Evolutionary conservation across 1,139 yeast species (phyloP), one percentile per base, ranked within the genome.

Genomic region (Saccharomyces hybrid): DNA sequence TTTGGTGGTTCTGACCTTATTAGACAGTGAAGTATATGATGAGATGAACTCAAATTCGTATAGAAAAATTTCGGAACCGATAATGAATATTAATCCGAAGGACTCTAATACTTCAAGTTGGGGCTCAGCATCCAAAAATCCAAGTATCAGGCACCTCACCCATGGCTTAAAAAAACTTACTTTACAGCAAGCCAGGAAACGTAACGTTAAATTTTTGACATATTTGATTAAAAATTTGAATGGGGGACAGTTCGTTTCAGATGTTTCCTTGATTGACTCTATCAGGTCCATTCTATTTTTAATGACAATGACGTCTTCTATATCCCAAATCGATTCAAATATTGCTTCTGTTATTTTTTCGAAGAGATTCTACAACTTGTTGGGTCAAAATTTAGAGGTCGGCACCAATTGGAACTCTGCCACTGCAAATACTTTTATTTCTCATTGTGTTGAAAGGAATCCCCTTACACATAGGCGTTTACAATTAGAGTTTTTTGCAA

Each of bases 401-500:
- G 62, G 61, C 13, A 58, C 52, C 46, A 53, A 53, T 34, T 63
- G 62, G 59, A 55, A 56, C 3, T 34, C 60, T n/a, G 52, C 55
- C 14, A 54, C 59, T 4, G 7, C 44, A 9, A 67, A 63, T 50
- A 51, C 61, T 5, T 54, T 55, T 25, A 54, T 67, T n/a, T 55
- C 58, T 2, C 57, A 61, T n/a, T 61, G 64, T 52, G 48, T 64
- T 7, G 53, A 60, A n/a, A 60, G 61, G 50, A 60, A 63, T 50
- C 62, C 63, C 1, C 54, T 48, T 20, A 53, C 63, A 13, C 58
- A 57, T 28, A 58, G 62, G 30, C 59, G 63, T 31, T 53, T 67
- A 4, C 69, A 65, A 50, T 55, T 68, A 27, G 70, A 68, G 48
- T 66, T 59, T 51, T 66, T 68, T 50, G 62, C 68, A n/a, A 65